These are phyloP conservation scores for Rheum nobile DNA, from an alignment of 148 eudicot species.

Conservation along the genomic window DNA sequence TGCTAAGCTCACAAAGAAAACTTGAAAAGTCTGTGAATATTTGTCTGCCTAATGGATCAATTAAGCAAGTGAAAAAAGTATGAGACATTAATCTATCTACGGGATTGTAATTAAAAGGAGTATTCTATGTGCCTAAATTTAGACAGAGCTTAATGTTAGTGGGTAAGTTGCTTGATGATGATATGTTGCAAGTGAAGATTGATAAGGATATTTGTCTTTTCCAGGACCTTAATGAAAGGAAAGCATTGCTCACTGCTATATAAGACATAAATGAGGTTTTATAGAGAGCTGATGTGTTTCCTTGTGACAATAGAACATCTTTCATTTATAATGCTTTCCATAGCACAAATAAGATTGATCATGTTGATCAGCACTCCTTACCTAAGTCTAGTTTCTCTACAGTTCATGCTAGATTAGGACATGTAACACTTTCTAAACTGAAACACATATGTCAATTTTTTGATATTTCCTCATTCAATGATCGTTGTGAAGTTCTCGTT, in stretches of 20 bases:
- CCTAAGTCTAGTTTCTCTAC: neutral
- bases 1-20: neutral
- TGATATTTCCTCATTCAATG: no score
- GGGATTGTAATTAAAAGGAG: neutral
- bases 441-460: neutral
- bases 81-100: neutral
- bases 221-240: neutral
- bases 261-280: neutral
- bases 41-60: neutral
- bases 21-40: neutral
- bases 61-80: neutral
- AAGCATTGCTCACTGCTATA: neutral
- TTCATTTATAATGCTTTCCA: no score
- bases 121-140: neutral
- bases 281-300: neutral
- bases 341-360: no score
- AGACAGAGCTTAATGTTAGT: neutral
- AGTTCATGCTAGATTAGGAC: conserved; percentile 3
- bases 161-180: neutral
- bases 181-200: neutral
- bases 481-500: no score
- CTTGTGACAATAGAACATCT: no score
- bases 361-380: neutral
- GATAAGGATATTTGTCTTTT: neutral
- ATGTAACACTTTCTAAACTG: neutral